Evolutionary conservation across 192 early-diverging fungal genomes (phyloP).

Genomic region (Coemansia sp.): DNA sequence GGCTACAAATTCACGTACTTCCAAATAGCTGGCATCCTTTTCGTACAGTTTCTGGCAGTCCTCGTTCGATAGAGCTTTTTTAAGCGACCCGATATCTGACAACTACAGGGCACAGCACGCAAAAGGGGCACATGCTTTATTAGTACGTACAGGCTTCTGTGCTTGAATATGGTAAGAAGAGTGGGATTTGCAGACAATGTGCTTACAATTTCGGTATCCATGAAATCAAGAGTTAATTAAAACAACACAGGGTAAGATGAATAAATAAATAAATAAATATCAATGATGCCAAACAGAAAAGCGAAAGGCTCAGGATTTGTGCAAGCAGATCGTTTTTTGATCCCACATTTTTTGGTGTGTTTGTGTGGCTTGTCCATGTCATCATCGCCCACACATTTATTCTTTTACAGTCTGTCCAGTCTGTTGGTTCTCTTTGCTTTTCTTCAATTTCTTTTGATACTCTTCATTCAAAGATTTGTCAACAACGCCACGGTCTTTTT

Average conservation of each 20-base stretch:
- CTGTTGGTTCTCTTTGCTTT: no score
- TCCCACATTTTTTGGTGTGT: no score
- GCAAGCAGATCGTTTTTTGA: no score
- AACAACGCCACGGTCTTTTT: no score
- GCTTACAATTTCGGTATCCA: constrained; percentile 10
- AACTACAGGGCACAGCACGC: not conserved
- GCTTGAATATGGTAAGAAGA: not conserved
- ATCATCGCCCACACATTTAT: no score
- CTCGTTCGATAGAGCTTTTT: not conserved
- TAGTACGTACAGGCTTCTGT: not conserved
- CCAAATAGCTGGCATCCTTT: constrained; percentile 12
- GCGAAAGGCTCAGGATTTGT: not conserved
- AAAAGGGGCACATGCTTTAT: not conserved
- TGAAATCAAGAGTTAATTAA: not conserved
- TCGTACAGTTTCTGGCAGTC: not conserved
- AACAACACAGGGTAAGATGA: not conserved
- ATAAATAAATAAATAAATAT: not conserved
- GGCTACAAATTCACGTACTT: constrained; percentile 40
- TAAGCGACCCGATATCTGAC: not conserved
- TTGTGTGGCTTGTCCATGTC: no score
- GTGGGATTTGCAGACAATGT: no score
- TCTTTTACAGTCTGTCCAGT: no score
- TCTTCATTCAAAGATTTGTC: no score
- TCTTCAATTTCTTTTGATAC: no score
- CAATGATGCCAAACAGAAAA: not conserved